phyloP scores from a whole-genome alignment of 768 basidiomycete species.

The Panus rudis region DNA sequence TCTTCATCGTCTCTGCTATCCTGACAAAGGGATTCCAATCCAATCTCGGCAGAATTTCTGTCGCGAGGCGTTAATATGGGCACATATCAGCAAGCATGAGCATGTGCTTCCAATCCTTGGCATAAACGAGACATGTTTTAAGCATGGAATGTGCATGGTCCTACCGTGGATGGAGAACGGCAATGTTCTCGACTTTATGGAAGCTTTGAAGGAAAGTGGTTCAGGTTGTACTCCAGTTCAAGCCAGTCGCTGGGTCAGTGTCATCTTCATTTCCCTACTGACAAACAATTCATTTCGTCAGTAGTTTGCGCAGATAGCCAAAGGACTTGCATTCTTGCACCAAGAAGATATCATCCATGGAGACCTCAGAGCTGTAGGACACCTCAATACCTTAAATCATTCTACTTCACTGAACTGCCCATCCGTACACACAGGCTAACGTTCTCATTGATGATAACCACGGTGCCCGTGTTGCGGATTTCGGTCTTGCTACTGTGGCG shows the following conservation, averaged over 20 bases:
- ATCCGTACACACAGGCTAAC: slow-evolving; percentile 8
- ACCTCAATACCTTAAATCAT: background rate
- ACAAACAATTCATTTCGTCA: background rate
- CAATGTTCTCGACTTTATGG: background rate
- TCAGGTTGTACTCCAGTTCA: background rate
- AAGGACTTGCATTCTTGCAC: slow-evolving; percentile 7
- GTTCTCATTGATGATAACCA: slow-evolving; percentile 8
- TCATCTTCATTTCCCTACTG: background rate
- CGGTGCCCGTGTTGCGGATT: slow-evolving; percentile 9
- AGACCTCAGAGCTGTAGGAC: slow-evolving; percentile 6
- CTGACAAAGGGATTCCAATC: too few relatives aligned
- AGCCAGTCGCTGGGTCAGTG: background rate
- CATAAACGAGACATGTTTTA: background rate
- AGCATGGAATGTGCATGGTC: slow-evolving; percentile 2
- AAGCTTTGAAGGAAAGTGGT: background rate
- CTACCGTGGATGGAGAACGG: slow-evolving; percentile 7
- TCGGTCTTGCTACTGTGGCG: slow-evolving; percentile 6
- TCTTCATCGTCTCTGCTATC: too few relatives aligned
- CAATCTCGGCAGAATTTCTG: background rate
- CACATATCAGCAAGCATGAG: background rate
- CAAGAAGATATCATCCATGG: slow-evolving; percentile 5
- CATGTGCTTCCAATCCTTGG: background rate
- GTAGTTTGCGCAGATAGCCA: slow-evolving; percentile 2
- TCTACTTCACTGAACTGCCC: background rate
- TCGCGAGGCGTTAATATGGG: background rate